phyloP scores from a whole-genome alignment of 768 basidiomycete species.

The Pholiota molesta region DNA sequence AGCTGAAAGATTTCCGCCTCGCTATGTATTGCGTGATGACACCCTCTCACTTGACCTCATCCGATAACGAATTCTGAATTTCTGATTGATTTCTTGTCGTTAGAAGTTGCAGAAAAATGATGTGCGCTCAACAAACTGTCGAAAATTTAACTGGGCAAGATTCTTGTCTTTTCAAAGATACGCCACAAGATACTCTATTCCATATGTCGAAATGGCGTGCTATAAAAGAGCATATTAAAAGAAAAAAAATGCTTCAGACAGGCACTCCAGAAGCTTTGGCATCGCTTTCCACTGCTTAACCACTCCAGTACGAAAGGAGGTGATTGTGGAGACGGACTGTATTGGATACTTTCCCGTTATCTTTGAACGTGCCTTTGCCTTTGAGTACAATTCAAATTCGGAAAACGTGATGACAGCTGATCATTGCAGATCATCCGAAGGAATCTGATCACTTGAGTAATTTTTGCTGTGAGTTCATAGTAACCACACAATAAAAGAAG shows the following conservation, averaged over 20 bases:
- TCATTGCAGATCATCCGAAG: no score
- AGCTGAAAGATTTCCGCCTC: background rate
- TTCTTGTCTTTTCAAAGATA: background rate
- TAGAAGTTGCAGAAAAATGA: background rate
- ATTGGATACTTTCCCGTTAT: no score
- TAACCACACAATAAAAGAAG: no score
- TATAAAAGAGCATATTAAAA: background rate
- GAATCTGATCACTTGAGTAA: no score
- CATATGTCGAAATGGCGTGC: background rate
- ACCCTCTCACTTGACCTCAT: background rate
- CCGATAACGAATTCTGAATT: background rate
- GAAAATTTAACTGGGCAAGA: background rate
- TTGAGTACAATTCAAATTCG: no score
- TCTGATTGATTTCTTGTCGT: background rate
- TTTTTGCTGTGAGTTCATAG: no score
- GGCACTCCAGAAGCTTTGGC: background rate
- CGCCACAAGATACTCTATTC: slow-evolving; percentile 2
- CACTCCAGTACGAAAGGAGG: background rate
- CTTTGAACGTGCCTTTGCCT: no score
- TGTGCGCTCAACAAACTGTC: background rate
- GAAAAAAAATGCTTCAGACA: background rate
- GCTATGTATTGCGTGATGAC: background rate
- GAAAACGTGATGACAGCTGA: no score
- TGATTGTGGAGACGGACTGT: background rate
- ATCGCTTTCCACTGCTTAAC: background rate